phyloP scores from a whole-genome alignment of 192 early-diverging fungal genomes.

The Cladochytrium replicatum region DNA sequence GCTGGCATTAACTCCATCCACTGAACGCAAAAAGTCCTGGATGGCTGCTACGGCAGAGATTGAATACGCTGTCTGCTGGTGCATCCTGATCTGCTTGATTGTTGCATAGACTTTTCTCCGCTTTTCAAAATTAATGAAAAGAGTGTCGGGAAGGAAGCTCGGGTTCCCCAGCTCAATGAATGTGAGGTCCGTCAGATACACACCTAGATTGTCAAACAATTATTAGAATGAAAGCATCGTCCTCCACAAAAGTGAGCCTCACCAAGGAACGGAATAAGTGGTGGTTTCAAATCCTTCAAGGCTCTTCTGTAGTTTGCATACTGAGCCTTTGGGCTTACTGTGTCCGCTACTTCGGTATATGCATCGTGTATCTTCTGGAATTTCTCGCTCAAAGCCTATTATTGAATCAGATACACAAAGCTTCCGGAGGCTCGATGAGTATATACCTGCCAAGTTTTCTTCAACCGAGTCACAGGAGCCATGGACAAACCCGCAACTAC shows the following conservation, averaged over 20 bases:
- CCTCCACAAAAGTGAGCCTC: background rate
- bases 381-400: constrained; percentile 26
- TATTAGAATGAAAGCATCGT: constrained; percentile 9
- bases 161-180: constrained; percentile 44
- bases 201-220: constrained; percentile 16
- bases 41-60: constrained; percentile 19
- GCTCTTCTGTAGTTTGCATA: constrained; percentile 47
- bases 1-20: constrained; percentile 6
- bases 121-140: constrained; percentile 53
- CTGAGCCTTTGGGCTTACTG: constrained; percentile 44
- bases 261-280: constrained; percentile 46
- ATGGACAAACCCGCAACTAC: constrained; percentile 42
- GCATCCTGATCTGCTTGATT: constrained; percentile 34
- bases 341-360: constrained; percentile 25
- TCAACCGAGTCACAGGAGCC: constrained; percentile 39
- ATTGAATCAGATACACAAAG: constrained; percentile 1
- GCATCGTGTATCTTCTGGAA: constrained; percentile 27
- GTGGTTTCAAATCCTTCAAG: constrained; percentile 37
- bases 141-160: constrained; percentile 36
- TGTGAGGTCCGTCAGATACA: constrained; percentile 48
- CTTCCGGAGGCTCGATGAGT: background rate
- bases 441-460: constrained; percentile 46
- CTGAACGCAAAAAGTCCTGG: constrained; percentile 15
- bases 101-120: constrained; percentile 34
- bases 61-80: constrained; percentile 27